phyloP scores from a whole-genome alignment of 805 yeast genomes.

The Kluyveromyces siamensis region DNA sequence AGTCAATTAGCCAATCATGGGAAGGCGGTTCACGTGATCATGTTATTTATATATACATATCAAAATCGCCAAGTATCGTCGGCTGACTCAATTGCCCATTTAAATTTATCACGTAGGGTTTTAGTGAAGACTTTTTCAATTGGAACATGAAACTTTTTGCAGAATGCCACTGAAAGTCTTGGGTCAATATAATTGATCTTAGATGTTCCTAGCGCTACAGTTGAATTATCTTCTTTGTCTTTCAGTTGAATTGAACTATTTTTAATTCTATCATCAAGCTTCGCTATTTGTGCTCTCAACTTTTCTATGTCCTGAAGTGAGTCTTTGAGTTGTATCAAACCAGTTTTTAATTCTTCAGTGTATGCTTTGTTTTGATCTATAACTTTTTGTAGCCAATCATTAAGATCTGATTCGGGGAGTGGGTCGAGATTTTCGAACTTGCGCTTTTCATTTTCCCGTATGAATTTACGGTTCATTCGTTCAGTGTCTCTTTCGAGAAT shows the following conservation, averaged over 20 bases:
- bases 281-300: slow-evolving; percentile 59
- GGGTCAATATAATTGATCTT: slow-evolving; percentile 96
- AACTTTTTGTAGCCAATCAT: slow-evolving; percentile 48
- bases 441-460: slow-evolving; percentile 69
- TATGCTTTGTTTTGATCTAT: slow-evolving; percentile 44
- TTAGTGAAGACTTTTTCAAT: slow-evolving; percentile 87
- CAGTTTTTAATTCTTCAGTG: slow-evolving; percentile 48
- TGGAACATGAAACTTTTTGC: slow-evolving; percentile 80
- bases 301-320: slow-evolving; percentile 53
- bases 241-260: slow-evolving; percentile 67
- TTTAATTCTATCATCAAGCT: slow-evolving; percentile 59
- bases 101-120: slow-evolving; percentile 84
- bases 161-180: slow-evolving; percentile 77
- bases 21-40: neutral
- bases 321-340: slow-evolving; percentile 47
- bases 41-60: slow-evolving; percentile 1
- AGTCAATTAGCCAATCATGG: no score
- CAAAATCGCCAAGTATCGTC: slow-evolving; percentile 84
- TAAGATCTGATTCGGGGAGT: slow-evolving; percentile 46
- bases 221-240: slow-evolving; percentile 90
- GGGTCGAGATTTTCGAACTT: slow-evolving; percentile 46
- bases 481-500: slow-evolving; percentile 60
- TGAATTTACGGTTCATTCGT: slow-evolving; percentile 53
- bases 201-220: slow-evolving; percentile 87
- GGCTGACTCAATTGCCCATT: slow-evolving; percentile 90